Conservation (phyloP, 2,329 filamentous ascomycete species). For the Neopestalotiopsis sp. region DNA sequence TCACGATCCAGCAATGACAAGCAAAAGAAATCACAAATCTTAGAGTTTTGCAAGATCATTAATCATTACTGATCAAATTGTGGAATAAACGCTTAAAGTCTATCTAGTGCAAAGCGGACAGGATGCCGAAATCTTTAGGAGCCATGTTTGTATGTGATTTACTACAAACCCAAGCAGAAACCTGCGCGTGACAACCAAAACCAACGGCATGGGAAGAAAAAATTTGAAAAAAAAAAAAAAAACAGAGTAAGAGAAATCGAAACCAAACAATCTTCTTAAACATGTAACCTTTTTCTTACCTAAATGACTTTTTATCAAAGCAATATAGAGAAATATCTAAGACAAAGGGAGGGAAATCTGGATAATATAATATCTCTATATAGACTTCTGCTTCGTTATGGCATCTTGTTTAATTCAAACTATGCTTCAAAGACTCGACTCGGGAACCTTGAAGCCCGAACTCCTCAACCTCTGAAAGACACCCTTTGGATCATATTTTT, state of each 20-base stretch:
- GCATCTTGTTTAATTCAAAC: background rate
- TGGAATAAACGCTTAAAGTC: background rate
- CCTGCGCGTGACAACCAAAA: background rate
- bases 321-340: no score
- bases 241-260: no score
- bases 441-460: constrained; percentile 42
- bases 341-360: background rate
- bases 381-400: background rate
- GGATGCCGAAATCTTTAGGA: background rate
- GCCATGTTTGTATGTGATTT: background rate
- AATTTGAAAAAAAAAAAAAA: no score
- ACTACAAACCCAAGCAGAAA: background rate
- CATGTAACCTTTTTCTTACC: no score
- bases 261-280: no score
- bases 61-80: no score
- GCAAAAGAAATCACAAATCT: no score
- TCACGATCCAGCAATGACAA: no score
- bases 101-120: background rate
- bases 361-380: background rate
- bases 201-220: no score
- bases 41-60: no score
- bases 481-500: constrained; percentile 41
- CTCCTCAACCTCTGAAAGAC: constrained; percentile 42
- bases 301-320: no score
- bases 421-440: background rate